These are phyloP conservation scores for Mycosphaerella arachidis DNA, from an alignment of 2,329 filamentous ascomycete genomes.

Conservation along the genomic window DNA sequence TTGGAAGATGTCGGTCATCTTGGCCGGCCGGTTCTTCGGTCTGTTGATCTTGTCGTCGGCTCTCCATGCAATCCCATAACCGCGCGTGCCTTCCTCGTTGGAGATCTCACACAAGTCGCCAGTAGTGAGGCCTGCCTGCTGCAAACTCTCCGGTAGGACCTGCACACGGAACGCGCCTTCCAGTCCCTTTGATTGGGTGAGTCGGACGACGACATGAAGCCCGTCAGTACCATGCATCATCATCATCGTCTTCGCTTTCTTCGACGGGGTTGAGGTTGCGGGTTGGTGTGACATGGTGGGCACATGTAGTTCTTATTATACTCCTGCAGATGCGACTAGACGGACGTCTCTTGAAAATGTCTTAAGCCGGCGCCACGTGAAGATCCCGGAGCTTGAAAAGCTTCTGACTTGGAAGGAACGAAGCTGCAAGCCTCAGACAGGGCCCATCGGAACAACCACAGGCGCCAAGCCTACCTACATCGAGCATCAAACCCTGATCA, in stretches of 20 bases:
- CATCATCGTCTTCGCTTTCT: background rate
- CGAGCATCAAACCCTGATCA: no score
- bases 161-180: constrained; percentile 58
- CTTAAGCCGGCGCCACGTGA: constrained; percentile 4
- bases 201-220: constrained; percentile 49
- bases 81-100: constrained; percentile 39
- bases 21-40: constrained; percentile 65
- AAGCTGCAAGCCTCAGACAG: background rate
- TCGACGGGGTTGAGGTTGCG: background rate
- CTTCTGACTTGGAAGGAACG: background rate
- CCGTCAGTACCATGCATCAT: constrained; percentile 17
- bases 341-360: background rate
- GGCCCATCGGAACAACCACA: no score
- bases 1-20: constrained; percentile 67
- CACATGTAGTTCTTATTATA: background rate
- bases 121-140: constrained; percentile 51
- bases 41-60: constrained; percentile 49
- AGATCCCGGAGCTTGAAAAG: background rate
- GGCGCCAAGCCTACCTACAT: no score
- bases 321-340: background rate
- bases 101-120: constrained; percentile 56
- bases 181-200: constrained; percentile 33
- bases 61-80: constrained; percentile 60
- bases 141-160: constrained; percentile 53
- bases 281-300: background rate